Evolutionary conservation across 1,139 yeast species (phyloP).

Genomic region (Sugiyamaella pinicola): DNA sequence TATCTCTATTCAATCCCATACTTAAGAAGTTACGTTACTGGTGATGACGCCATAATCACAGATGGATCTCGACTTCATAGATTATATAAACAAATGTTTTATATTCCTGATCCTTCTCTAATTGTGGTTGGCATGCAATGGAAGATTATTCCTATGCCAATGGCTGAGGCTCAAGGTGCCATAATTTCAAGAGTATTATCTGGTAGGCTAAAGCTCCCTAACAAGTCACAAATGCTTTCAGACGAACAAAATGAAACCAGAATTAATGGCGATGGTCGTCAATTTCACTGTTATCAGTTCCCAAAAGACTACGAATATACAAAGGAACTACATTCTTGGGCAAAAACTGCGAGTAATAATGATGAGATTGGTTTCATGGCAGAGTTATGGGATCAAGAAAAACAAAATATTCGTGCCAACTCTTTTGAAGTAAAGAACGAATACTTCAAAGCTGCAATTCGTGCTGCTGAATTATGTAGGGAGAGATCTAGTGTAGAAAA

Average conservation of each 20-base stretch:
- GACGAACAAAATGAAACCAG: conserved; percentile 46
- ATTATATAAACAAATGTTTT: conserved; percentile 56
- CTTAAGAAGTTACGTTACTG: conserved; percentile 32
- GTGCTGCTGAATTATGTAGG: not conserved
- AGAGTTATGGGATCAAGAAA: conserved; percentile 34
- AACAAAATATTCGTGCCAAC: conserved; percentile 27
- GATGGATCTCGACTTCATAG: conserved; percentile 52
- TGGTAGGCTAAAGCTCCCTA: conserved; percentile 51
- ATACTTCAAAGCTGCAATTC: conserved; percentile 4
- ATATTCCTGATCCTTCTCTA: conserved; percentile 57
- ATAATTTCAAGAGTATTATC: conserved; percentile 58
- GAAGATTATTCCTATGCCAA: conserved; percentile 59
- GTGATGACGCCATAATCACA: conserved; percentile 43
- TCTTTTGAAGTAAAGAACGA: conserved; percentile 19
- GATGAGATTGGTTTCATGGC: conserved; percentile 33
- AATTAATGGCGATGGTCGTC: conserved; percentile 46
- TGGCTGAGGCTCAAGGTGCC: conserved; percentile 61
- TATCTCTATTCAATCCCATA: conserved; percentile 55
- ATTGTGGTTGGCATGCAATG: conserved; percentile 56
- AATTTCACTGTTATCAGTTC: conserved; percentile 50
- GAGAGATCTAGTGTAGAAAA: not conserved
- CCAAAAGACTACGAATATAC: conserved; percentile 56
- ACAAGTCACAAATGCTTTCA: conserved; percentile 45
- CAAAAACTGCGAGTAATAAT: conserved; percentile 39
- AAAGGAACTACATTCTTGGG: conserved; percentile 46